Percentiles rank a stretch among this genome's conserved stretches.
phyloP scores from a whole-genome alignment of 75 land plant genomes.

The Isoetes taiwanensis region DNA sequence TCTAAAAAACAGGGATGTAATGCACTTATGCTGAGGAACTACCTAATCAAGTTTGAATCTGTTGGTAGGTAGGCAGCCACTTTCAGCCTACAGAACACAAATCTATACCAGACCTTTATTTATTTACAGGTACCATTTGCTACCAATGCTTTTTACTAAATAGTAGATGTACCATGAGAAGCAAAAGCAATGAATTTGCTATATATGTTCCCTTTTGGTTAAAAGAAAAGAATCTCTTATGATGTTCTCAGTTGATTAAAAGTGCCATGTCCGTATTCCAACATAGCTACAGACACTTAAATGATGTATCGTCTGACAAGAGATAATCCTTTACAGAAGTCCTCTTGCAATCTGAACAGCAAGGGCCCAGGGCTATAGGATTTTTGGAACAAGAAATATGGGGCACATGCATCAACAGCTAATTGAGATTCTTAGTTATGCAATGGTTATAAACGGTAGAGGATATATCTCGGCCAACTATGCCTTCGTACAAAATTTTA shows the following conservation, averaged over 20 bases:
- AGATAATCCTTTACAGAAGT: background rate
- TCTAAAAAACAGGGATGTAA: no score
- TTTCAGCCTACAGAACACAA: background rate
- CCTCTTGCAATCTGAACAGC: background rate
- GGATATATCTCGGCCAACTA: background rate
- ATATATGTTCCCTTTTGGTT: no score
- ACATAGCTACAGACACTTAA: no score
- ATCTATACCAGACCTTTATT: slow-evolving; percentile 1
- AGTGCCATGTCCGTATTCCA: no score
- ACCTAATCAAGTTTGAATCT: background rate
- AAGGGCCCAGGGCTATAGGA: slow-evolving; percentile 4
- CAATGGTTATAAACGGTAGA: background rate
- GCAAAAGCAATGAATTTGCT: no score
- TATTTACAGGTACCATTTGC: background rate
- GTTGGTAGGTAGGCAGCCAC: background rate
- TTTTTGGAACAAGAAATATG: slow-evolving; percentile 8
- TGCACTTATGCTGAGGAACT: slow-evolving; percentile 1
- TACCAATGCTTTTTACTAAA: no score
- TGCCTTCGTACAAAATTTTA: background rate
- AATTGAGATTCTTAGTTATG: slow-evolving; percentile 6
- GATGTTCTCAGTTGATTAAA: no score
- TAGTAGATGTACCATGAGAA: no score
- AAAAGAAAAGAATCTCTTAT: no score
- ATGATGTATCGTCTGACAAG: no score
- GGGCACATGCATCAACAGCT: slow-evolving; percentile 8